Evolutionary conservation across 73 alveolate genomes (phyloP).

Genomic region (Paramecium sonneborni): DNA sequence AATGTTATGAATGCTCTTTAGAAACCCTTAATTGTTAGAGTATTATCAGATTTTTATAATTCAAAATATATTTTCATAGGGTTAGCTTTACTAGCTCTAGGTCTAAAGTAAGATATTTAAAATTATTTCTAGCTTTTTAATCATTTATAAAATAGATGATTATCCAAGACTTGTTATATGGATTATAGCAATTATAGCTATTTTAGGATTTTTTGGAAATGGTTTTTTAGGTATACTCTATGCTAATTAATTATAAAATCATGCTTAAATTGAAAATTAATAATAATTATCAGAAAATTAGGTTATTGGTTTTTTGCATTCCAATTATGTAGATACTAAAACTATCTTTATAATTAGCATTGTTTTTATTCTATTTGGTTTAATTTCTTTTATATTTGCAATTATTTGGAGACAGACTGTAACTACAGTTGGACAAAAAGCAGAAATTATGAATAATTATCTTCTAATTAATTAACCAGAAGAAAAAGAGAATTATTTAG

Average conservation of each 20-base stretch:
- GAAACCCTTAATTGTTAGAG: background rate
- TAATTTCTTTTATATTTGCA: background rate
- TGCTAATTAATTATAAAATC: background rate
- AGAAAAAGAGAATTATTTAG: background rate
- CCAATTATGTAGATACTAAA: background rate
- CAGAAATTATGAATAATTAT: constrained; percentile 4
- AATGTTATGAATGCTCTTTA: background rate
- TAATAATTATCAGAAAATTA: background rate
- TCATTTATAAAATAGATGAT: constrained; percentile 11
- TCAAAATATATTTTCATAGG: background rate
- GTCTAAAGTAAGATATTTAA: background rate
- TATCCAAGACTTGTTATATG: background rate
- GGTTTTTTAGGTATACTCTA: background rate
- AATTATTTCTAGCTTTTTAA: background rate
- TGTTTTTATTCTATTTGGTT: background rate
- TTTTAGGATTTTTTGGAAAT: background rate
- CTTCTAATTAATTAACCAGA: background rate
- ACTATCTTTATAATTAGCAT: background rate
- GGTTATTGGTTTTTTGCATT: background rate
- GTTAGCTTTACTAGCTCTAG: background rate
- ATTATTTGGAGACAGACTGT: background rate
- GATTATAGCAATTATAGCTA: background rate
- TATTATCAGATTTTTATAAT: background rate
- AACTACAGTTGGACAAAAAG: background rate
- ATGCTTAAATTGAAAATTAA: background rate